A percentile compares a stretch with the other conserved stretches of the same genome.
Conservation (phyloP, 2,329 filamentous ascomycete species). For the Botrytis byssoidea region DNA sequence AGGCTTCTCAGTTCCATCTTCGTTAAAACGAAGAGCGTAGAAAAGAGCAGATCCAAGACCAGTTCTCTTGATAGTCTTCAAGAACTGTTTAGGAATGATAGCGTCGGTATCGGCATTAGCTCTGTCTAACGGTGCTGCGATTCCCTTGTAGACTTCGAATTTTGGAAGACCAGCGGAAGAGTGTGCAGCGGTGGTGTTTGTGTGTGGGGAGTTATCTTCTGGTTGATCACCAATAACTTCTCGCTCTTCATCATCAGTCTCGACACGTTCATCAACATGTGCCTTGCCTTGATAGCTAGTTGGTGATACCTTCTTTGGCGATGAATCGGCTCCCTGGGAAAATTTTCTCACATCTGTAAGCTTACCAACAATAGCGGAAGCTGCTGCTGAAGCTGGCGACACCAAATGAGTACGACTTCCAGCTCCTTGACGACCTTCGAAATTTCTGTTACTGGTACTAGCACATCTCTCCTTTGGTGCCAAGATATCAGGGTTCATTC, state of each 20-base stretch:
- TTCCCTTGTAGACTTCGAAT: constrained; percentile 80
- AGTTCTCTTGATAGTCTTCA: constrained; percentile 98
- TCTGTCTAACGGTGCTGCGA: constrained; percentile 82
- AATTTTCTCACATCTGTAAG: constrained; percentile 88
- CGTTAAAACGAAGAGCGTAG: constrained; percentile 75
- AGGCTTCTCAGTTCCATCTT: constrained; percentile 70
- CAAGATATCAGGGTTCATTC: constrained; percentile 98
- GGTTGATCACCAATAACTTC: constrained; percentile 57
- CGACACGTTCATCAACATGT: constrained; percentile 53
- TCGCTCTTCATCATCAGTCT: constrained; percentile 51
- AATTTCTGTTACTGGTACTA: constrained; percentile 95
- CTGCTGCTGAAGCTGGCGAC: constrained; percentile 95
- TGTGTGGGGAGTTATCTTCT: constrained; percentile 62
- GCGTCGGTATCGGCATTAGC: constrained; percentile 97
- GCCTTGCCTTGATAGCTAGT: constrained; percentile 14
- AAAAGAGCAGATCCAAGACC: constrained; percentile 88
- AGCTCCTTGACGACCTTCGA: constrained; percentile 93
- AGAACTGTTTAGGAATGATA: constrained; percentile 98
- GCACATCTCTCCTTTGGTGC: constrained; percentile 90
- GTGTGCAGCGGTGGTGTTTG: constrained; percentile 57
- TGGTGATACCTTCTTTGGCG: constrained; percentile 31
- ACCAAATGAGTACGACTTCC: constrained; percentile 90
- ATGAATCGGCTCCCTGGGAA: constrained; percentile 46
- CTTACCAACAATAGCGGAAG: constrained; percentile 84
- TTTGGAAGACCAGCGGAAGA: constrained; percentile 59